phyloP scores from a whole-genome alignment of 345 rosid genomes.

The Iberis pinnata region DNA sequence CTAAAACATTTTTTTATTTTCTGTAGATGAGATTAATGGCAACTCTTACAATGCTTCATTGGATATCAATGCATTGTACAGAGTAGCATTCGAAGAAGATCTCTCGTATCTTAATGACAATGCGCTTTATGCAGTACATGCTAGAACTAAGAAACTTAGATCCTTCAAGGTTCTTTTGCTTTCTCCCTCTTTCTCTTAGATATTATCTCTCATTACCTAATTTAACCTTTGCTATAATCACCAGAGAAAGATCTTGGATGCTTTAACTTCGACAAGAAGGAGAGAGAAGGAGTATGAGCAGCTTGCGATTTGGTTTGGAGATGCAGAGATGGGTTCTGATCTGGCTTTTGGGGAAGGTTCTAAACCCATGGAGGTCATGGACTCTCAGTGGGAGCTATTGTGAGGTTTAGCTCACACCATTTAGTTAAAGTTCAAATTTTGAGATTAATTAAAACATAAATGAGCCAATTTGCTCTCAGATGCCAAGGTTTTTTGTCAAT shows the following conservation, averaged over 20 bases:
- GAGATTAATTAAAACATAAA: constrained; percentile 9
- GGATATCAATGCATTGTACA: constrained; percentile 46
- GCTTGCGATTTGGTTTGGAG: constrained; percentile 70
- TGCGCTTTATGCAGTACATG: constrained; percentile 42
- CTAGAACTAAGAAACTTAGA: constrained; percentile 41
- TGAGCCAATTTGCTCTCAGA: constrained; percentile 23
- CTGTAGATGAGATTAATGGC: constrained; percentile 14
- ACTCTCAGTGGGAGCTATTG: constrained; percentile 50
- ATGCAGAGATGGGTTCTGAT: constrained; percentile 37
- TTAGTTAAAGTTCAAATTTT: neutral
- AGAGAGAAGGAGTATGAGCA: constrained; percentile 64
- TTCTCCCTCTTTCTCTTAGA: too few relatives aligned
- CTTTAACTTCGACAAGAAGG: constrained; percentile 48
- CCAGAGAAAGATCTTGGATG: constrained; percentile 63
- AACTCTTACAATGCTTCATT: constrained; percentile 26
- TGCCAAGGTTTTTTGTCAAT: constrained; percentile 12
- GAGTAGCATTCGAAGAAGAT: constrained; percentile 39
- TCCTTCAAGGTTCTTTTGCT: too few relatives aligned
- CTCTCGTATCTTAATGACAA: constrained; percentile 33
- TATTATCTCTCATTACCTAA: constrained; percentile 2
- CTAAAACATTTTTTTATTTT: too few relatives aligned
- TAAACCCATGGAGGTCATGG: constrained; percentile 8
- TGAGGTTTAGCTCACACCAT: constrained; percentile 28
- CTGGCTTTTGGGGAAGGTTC: constrained; percentile 20
- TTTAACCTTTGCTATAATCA: constrained; percentile 11